Evolutionary conservation across 208 protist genomes (phyloP).

Genomic region (Sergeia podlipaevii): DNA sequence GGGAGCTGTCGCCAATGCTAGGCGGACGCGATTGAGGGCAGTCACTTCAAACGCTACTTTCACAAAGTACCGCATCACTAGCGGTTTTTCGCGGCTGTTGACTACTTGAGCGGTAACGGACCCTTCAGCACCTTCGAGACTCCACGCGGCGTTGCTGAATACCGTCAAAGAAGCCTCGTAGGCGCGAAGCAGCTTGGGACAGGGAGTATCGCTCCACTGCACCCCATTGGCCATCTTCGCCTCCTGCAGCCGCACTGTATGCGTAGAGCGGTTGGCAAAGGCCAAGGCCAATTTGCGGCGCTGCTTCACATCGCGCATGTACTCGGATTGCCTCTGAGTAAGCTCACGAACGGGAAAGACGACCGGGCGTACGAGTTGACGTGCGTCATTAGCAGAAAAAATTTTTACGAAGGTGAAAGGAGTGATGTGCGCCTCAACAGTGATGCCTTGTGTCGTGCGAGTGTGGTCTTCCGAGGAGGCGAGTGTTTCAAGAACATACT

Average conservation of each 20-base stretch:
- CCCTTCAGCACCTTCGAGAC: conserved; percentile 61
- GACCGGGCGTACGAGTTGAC: background rate
- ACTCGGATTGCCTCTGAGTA: conserved; percentile 41
- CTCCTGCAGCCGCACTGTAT: conserved; percentile 27
- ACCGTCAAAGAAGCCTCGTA: conserved; percentile 52
- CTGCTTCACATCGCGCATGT: conserved; percentile 30
- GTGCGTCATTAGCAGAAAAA: conserved; percentile 14
- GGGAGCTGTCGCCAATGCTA: conserved; percentile 25
- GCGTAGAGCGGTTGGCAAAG: conserved; percentile 42
- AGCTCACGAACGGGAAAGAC: conserved; percentile 42
- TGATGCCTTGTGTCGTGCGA: conserved; percentile 25
- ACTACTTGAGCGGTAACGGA: conserved; percentile 64
- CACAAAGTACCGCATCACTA: conserved; percentile 37
- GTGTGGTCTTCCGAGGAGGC: conserved; percentile 16
- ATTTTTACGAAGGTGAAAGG: conserved; percentile 44
- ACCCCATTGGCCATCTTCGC: conserved; percentile 40
- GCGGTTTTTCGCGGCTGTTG: conserved; percentile 28
- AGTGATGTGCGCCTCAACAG: conserved; percentile 28
- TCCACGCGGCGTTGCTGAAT: conserved; percentile 65
- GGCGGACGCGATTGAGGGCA: conserved; percentile 54
- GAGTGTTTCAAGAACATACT: conserved; percentile 37
- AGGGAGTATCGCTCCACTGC: conserved; percentile 39
- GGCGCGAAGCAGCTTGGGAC: conserved; percentile 38
- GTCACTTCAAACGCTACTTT: conserved; percentile 68
- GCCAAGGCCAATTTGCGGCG: conserved; percentile 53